These are phyloP conservation scores for Cercophora newfieldiana DNA, from an alignment of 495 filamentous ascomycete species.

Conservation along the genomic window DNA sequence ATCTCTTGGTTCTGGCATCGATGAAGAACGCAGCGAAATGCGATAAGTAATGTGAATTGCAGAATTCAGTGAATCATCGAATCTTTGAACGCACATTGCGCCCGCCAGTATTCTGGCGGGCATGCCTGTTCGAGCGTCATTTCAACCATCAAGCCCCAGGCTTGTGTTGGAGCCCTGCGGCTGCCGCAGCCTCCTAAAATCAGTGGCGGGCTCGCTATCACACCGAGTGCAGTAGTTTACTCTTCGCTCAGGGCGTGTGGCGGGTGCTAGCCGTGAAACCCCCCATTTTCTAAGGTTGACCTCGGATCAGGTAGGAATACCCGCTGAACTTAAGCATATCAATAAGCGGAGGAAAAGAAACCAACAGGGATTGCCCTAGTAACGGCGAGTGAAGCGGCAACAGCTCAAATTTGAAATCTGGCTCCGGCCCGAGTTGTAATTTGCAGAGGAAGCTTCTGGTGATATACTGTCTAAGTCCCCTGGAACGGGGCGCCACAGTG, in stretches of 20 bases:
- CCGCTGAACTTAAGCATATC: conserved; percentile 76
- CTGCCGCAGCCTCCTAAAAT: conserved; percentile 43
- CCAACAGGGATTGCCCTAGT: conserved; percentile 70
- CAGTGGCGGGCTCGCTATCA: conserved; percentile 46
- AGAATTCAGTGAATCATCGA: conserved; percentile 75
- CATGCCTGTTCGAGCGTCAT: conserved; percentile 69
- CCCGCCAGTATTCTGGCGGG: conserved; percentile 62
- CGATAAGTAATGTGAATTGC: conserved; percentile 75
- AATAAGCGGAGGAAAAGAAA: conserved; percentile 76
- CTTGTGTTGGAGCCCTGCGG: conserved; percentile 49
- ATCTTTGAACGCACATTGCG: conserved; percentile 73
- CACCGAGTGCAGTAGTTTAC: conserved; percentile 48
- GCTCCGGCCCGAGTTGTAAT: conserved; percentile 62
- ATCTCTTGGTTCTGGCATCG: conserved; percentile 72
- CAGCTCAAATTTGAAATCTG: conserved; percentile 74
- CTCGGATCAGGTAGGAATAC: conserved; percentile 70
- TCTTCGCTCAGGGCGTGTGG: conserved; percentile 26
- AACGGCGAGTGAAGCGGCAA: conserved; percentile 71
- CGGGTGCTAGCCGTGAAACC: conserved; percentile 24
- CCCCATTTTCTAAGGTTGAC: conserved; percentile 49
- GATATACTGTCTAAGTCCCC: conserved; percentile 56
- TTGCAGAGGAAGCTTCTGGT: conserved; percentile 65
- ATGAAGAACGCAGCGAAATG: conserved; percentile 74
- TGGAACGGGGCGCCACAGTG: conserved; percentile 65
- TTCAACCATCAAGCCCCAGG: conserved; percentile 51